These are phyloP conservation scores for Panellus pusillus DNA, from an alignment of 768 basidiomycete species.

Conservation along the genomic window DNA sequence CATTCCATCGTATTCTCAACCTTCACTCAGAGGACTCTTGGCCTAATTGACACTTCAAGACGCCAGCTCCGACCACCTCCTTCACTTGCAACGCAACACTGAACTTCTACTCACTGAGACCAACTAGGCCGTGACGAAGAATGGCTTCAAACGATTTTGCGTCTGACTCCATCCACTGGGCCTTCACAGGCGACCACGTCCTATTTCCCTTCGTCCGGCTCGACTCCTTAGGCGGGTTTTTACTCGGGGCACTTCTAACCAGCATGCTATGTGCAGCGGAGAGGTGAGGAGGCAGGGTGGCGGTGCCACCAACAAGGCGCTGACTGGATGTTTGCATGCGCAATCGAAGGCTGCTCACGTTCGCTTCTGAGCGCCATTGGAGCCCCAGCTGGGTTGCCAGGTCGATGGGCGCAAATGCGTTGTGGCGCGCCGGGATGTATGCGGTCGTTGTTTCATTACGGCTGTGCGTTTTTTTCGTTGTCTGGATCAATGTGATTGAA, in stretches of 20 bases:
- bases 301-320: background rate
- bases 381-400: constrained; percentile 38
- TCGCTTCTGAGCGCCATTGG: constrained; percentile 49
- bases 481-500: constrained; percentile 1
- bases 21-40: no score
- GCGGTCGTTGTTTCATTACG: constrained; percentile 57
- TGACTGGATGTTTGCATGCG: background rate
- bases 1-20: no score
- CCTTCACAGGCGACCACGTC: constrained; percentile 38
- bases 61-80: no score
- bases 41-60: no score
- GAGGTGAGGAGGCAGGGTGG: constrained; percentile 34
- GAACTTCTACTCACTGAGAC: no score
- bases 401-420: constrained; percentile 44
- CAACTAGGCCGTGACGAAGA: no score
- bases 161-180: constrained; percentile 38
- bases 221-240: constrained; percentile 48
- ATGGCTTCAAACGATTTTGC: background rate
- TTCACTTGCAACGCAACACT: no score
- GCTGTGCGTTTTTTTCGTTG: constrained; percentile 46
- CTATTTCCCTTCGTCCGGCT: constrained; percentile 42
- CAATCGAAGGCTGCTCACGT: constrained; percentile 50
- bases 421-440: constrained; percentile 58
- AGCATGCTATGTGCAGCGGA: constrained; percentile 52
- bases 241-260: constrained; percentile 38